phyloP scores from a whole-genome alignment of 768 basidiomycete species.

The Russula olivacea region DNA sequence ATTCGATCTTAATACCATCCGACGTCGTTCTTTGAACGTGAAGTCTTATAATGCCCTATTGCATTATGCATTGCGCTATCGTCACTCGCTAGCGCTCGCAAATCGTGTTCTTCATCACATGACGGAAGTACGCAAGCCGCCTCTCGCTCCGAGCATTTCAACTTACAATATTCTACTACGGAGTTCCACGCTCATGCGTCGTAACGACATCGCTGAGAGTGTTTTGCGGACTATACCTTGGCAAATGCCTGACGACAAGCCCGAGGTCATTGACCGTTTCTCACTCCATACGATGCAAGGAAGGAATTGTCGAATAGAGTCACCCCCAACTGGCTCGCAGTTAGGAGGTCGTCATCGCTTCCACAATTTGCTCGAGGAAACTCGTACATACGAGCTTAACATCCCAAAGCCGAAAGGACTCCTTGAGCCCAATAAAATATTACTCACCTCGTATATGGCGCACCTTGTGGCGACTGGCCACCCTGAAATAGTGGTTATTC shows the following conservation, averaged over 20 bases:
- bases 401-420: constrained; percentile 20
- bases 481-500: constrained; percentile 38
- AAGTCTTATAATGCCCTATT: constrained; percentile 56
- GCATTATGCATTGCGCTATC: constrained; percentile 59
- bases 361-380: background rate
- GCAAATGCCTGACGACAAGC: constrained; percentile 22
- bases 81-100: constrained; percentile 46
- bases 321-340: background rate
- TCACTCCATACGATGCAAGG: background rate
- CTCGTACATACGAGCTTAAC: constrained; percentile 12
- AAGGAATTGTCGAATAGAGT: background rate
- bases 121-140: constrained; percentile 37
- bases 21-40: constrained; percentile 35
- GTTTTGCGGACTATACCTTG: constrained; percentile 36
- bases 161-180: constrained; percentile 58
- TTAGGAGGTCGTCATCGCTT: background rate
- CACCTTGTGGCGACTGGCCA: constrained; percentile 48
- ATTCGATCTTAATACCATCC: background rate
- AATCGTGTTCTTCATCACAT: constrained; percentile 50
- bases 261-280: background rate
- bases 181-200: constrained; percentile 46
- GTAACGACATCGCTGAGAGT: constrained; percentile 38
- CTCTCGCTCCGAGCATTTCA: constrained; percentile 40
- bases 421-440: constrained; percentile 39
- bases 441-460: constrained; percentile 47